Evolutionary conservation across 345 rosid species (phyloP).

Genomic region (Lumnitzera racemosa): DNA sequence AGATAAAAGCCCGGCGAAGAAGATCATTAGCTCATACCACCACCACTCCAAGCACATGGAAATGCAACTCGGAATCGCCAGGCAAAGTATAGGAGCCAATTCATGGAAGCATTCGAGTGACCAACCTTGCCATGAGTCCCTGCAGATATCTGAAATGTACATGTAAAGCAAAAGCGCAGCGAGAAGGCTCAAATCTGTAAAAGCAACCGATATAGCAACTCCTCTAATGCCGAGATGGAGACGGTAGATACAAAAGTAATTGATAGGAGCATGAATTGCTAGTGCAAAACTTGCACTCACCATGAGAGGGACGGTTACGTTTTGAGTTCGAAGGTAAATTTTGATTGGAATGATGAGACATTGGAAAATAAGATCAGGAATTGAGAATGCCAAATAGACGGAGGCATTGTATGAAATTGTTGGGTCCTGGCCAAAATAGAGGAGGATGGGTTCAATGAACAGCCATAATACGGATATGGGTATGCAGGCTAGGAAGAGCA

Average conservation of each 20-base stretch:
- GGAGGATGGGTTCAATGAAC: conserved; percentile 30
- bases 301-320: conserved; percentile 42
- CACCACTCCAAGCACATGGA: conserved; percentile 61
- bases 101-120: conserved; percentile 27
- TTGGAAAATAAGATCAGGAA: conserved; percentile 49
- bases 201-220: conserved; percentile 29
- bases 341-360: conserved; percentile 37
- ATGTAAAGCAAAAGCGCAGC: conserved; percentile 27
- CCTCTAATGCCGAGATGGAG: conserved; percentile 33
- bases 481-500: conserved; percentile 29
- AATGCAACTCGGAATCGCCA: conserved; percentile 42
- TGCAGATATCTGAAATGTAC: conserved; percentile 24
- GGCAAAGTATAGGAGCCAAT: conserved; percentile 33
- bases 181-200: conserved; percentile 34
- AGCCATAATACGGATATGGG: conserved; percentile 53
- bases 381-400: conserved; percentile 25
- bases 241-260: conserved; percentile 23
- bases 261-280: conserved; percentile 35
- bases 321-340: conserved; percentile 46
- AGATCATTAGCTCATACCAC: conserved; percentile 60
- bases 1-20: conserved; percentile 34
- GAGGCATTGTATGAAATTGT: conserved; percentile 37
- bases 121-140: conserved; percentile 42
- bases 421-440: conserved; percentile 37
- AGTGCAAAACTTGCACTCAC: conserved; percentile 38